Conservation (phyloP, 2,329 filamentous ascomycete genomes). For the Penicillium occitanis region DNA sequence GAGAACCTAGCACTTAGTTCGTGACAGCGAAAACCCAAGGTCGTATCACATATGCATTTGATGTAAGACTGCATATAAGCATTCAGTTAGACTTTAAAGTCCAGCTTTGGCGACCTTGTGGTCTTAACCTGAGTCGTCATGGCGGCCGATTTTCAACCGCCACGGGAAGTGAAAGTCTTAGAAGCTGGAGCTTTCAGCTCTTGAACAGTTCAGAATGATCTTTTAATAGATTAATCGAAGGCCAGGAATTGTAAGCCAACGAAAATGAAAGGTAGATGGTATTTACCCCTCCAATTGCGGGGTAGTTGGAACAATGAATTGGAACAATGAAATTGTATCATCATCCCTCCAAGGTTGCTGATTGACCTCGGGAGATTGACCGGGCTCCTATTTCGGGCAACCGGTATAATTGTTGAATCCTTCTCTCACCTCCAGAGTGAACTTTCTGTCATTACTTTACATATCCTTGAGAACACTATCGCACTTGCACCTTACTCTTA, state of each 20-base stretch:
- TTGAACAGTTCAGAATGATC: neutral
- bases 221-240: neutral
- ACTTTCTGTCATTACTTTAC: neutral
- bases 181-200: neutral
- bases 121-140: neutral
- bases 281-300: constrained; percentile 5
- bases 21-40: neutral
- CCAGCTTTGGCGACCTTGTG: too few species aligned
- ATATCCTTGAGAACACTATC: neutral
- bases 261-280: neutral
- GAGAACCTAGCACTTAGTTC: neutral
- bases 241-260: neutral
- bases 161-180: neutral
- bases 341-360: neutral
- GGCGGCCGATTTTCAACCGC: neutral
- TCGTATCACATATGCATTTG: neutral
- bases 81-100: neutral
- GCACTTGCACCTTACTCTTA: neutral
- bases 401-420: neutral
- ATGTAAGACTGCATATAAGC: neutral
- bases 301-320: neutral
- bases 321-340: neutral
- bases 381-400: neutral
- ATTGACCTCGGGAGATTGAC: neutral
- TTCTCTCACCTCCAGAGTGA: too few species aligned